Evolutionary conservation across 495 filamentous ascomycete species (phyloP).

Genomic region (Trichodelitschia bisporula): DNA sequence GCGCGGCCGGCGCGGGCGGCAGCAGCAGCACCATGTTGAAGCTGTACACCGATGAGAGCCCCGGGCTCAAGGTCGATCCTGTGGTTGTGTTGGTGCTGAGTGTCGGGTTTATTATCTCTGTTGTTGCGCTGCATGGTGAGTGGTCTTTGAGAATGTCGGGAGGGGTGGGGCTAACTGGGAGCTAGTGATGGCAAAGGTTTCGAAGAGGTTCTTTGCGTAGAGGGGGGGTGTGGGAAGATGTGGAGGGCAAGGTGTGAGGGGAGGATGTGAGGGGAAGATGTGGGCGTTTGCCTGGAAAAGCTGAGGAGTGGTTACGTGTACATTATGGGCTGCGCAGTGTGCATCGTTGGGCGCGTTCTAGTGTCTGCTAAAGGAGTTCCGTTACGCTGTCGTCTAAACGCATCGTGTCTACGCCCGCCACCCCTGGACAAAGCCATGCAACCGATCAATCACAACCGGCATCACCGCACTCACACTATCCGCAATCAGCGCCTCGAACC

Average conservation of each 20-base stretch:
- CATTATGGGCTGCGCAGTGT: too few species aligned
- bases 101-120: conserved; percentile 93
- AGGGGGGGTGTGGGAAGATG: too few species aligned
- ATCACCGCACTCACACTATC: conserved; percentile 72
- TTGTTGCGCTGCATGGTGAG: conserved; percentile 91
- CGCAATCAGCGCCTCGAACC: conserved; percentile 69
- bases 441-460: conserved; percentile 78
- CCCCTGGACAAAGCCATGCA: conserved; percentile 84
- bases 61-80: conserved; percentile 87
- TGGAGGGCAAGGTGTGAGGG: too few species aligned
- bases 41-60: conserved; percentile 97
- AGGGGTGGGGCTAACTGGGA: conserved; percentile 5
- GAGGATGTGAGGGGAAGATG: too few species aligned
- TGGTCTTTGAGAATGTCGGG: conserved; percentile 4
- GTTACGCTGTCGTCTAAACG: too few species aligned
- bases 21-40: conserved; percentile 94
- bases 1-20: conserved; percentile 81
- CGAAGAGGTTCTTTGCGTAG: conserved; percentile 58
- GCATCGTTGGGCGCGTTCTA: too few species aligned
- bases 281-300: too few species aligned
- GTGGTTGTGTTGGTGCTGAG: conserved; percentile 88
- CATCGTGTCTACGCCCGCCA: conserved; percentile 49
- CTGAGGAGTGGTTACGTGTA: too few species aligned
- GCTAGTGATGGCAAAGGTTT: conserved; percentile 92
- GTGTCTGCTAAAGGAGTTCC: too few species aligned